phyloP scores from a whole-genome alignment of 352 stramenopile genomes.

The Globisporangium parvum region DNA sequence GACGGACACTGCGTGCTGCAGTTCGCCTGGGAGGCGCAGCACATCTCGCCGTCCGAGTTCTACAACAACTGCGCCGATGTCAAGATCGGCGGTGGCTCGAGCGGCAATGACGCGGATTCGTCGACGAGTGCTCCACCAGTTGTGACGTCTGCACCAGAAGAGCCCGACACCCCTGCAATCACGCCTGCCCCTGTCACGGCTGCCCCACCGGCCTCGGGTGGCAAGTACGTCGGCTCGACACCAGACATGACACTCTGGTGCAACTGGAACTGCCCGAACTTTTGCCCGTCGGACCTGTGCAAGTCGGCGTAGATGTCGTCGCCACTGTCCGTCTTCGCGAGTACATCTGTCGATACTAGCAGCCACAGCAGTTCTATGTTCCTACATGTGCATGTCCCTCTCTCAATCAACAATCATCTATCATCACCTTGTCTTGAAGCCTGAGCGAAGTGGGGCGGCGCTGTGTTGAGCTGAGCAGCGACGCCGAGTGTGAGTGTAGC shows the following conservation, averaged over 20 bases:
- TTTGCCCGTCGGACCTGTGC: slow-evolving; percentile 24
- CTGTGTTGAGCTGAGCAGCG: too few species aligned
- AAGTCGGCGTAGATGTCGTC: not conserved
- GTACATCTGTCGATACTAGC: not conserved
- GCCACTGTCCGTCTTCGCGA: not conserved
- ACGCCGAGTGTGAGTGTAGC: too few species aligned
- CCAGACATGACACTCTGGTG: not conserved
- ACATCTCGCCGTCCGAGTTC: slow-evolving; percentile 11
- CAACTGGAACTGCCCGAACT: slow-evolving; percentile 19
- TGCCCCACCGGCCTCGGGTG: too few species aligned
- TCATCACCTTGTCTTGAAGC: too few species aligned
- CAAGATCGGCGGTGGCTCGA: slow-evolving; percentile 13
- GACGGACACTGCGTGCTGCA: slow-evolving; percentile 6
- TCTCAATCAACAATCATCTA: too few species aligned
- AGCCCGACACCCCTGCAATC: too few species aligned
- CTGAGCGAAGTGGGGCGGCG: too few species aligned
- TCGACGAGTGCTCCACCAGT: not conserved
- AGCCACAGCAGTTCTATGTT: not conserved
- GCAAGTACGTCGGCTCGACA: too few species aligned
- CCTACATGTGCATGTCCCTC: not conserved
- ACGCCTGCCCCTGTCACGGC: too few species aligned
- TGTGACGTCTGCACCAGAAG: not conserved
- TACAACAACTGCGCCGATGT: slow-evolving; percentile 41
- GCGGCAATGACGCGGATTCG: not conserved
- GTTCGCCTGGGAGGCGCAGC: not conserved